Conservation (phyloP, 108 stramenopile genomes). For the Pseudonitzschia pungens region DNA sequence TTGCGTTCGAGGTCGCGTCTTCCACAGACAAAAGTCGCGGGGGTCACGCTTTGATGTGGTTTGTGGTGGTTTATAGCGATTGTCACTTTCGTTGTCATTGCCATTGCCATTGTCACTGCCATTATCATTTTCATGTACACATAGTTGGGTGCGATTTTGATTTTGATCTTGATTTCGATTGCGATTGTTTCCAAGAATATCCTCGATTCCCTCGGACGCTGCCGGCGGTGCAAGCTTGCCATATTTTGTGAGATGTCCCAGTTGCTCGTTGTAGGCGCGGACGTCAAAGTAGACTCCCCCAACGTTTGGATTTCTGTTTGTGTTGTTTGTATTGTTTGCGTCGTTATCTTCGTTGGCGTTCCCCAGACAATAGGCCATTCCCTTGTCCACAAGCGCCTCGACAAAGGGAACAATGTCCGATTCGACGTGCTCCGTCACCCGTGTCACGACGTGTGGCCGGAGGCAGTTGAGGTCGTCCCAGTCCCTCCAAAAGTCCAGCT, state of each 20-base stretch:
- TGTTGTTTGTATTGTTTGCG: background rate
- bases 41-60: slow-evolving; percentile 62
- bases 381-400: slow-evolving; percentile 61
- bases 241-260: slow-evolving; percentile 55
- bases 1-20: slow-evolving; percentile 51
- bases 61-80: slow-evolving; percentile 7
- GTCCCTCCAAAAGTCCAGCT: slow-evolving; percentile 73
- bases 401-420: slow-evolving; percentile 87
- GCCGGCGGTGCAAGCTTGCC: slow-evolving; percentile 87
- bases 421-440: slow-evolving; percentile 92
- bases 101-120: background rate
- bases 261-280: slow-evolving; percentile 62
- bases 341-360: background rate
- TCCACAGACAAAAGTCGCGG: slow-evolving; percentile 99
- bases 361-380: slow-evolving; percentile 80
- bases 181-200: slow-evolving; percentile 1
- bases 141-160: too few species aligned
- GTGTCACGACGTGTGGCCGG: slow-evolving; percentile 84
- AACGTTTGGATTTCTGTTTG: slow-evolving; percentile 7
- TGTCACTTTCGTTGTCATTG: background rate
- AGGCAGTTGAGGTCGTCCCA: slow-evolving; percentile 69
- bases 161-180: too few species aligned
- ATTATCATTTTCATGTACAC: too few species aligned
- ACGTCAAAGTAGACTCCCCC: slow-evolving; percentile 94
- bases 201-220: slow-evolving; percentile 55